Evolutionary conservation across 2,329 filamentous ascomycete species (phyloP), one percentile per base, ranked within the genome.

Genomic region (Aspergillus fischeri): DNA sequence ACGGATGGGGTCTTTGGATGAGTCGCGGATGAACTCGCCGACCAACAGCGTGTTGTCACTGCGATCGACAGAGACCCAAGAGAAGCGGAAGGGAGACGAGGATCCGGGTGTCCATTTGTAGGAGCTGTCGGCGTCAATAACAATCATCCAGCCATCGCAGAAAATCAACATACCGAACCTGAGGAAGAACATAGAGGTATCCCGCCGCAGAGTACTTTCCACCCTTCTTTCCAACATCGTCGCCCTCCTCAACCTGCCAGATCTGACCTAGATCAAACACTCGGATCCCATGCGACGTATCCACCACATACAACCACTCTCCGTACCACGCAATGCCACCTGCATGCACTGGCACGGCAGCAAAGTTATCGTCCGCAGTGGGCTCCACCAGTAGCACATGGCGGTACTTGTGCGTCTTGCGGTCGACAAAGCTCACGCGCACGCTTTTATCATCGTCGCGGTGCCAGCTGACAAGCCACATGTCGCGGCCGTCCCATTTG

Each of bases 281-380:
- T 1, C 73, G 67, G 49, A 75, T 68, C 1, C 71, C 73, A 8
- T 68, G 68, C 3, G 53, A 56, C 0, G 72, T 75, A 56, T 75
- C 73, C 2, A 74, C 70, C 2, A 75, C 70, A 61, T 68, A 75
- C 14, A 75, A 56, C 10, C 65, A 65, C 49, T 72, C 63, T 4
- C 71, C 72, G 49, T 74, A 75, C 73, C 72, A 75, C 51, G 67
- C 60, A 17, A 75, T 69, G 1, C 72, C 73, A 1, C 73, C 73
- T 1, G 72, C 72, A 59, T 76, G 73, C 10, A 74, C 56, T 1
- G 60, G 59, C 6, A 75, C 68, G 9, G 63, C 60, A 11, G 62
- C 59, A 57, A 75, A 76, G 55, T 72, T 58, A 32, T 73, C 71
- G 10, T 63, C 61, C 1, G 63, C 68, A 52, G 63, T 64, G 0